Percentiles rank a stretch among this genome's conserved stretches.
These are phyloP conservation scores for Sclerotinia subarctica DNA, from an alignment of 2,329 filamentous ascomycete genomes.

Conservation along the genomic window DNA sequence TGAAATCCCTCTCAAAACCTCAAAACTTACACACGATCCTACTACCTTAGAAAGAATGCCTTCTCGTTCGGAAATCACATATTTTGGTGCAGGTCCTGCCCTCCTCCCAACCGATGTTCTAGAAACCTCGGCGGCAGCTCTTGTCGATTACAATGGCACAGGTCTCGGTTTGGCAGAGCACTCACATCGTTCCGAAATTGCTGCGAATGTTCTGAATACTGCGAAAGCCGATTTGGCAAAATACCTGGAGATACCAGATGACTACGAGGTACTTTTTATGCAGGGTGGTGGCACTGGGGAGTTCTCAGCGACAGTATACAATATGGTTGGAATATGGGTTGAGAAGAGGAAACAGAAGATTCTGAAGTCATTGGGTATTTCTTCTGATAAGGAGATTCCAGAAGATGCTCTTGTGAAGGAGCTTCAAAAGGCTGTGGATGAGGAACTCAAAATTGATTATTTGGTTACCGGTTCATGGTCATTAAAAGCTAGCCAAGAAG, in stretches of 20 bases:
- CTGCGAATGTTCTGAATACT: constrained; percentile 73
- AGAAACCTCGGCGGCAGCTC: constrained; percentile 69
- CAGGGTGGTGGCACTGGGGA: constrained; percentile 82
- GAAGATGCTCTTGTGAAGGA: constrained; percentile 56
- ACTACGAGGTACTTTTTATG: constrained; percentile 87
- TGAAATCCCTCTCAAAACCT: not conserved
- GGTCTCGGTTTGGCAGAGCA: constrained; percentile 88
- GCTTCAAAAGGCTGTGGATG: constrained; percentile 60
- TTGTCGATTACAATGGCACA: constrained; percentile 76
- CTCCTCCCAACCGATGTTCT: constrained; percentile 77
- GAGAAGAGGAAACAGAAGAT: constrained; percentile 61
- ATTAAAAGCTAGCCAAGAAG: constrained; percentile 83
- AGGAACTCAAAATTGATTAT: constrained; percentile 81
- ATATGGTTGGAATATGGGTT: constrained; percentile 81
- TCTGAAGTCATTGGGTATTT: constrained; percentile 50
- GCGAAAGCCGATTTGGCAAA: constrained; percentile 70
- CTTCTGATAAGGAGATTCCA: constrained; percentile 46
- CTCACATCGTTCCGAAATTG: constrained; percentile 79
- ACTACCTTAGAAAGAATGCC: constrained; percentile 12
- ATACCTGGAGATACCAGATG: constrained; percentile 77
- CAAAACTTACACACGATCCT: not conserved
- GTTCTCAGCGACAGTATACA: constrained; percentile 81
- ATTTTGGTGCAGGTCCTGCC: constrained; percentile 92
- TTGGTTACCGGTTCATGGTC: constrained; percentile 87
- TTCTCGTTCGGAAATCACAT: constrained; percentile 56